Base-by-base conservation (phyloP, 805 yeast species). In the Zygotorulaspora florentina region DNA sequence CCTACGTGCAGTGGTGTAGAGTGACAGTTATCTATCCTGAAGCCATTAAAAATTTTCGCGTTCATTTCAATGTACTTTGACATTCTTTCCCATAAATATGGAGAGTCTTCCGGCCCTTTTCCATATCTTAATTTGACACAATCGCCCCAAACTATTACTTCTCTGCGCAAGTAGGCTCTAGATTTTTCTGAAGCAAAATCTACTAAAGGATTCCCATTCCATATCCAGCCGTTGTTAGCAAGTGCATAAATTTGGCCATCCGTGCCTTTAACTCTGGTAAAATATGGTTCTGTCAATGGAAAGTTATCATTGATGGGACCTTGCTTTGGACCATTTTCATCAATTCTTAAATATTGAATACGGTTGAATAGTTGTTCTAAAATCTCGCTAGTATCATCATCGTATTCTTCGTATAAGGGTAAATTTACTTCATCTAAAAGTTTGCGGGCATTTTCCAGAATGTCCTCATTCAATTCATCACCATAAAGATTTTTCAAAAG, bases 141-240 rank as follows among this genome's bases (percentile, higher is more conserved):
- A 62, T 91, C 99, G 2, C 96, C 93, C 99, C 99, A 91, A 20
- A 91, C 87, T 54, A 91, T 89, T 10, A 91, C 96, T 65, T 91
- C 96, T 61, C 99, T 78, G 43, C 95, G 75, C 40, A 91, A 67
- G 61, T 93, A 91, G 3, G 95, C 90, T 59, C 79, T 84, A 4
- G 95, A 80, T 44, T 81, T 56, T 25, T 74, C 65, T 0, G 96
- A 85, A 0, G 98, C 99, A 75, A 91, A 91, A 67, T 91, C 98
- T 2, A 87, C 84, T 46, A 90, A 67, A 1, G 98, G 97, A 55
- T 91, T 83, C 9, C 96, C 97, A 43, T 87, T 90, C 99, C 99
- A 91, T 46, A 93, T 88, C 97, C 98, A 91, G 39, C 99, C 99
- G 59, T 93, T 91, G 61, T 93, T 93, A 3, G 96, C 98, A 48